Percentiles rank a stretch among this genome's conserved stretches.
phyloP scores from a whole-genome alignment of 106 monocot genomes.

The Dioscorea alata region DNA sequence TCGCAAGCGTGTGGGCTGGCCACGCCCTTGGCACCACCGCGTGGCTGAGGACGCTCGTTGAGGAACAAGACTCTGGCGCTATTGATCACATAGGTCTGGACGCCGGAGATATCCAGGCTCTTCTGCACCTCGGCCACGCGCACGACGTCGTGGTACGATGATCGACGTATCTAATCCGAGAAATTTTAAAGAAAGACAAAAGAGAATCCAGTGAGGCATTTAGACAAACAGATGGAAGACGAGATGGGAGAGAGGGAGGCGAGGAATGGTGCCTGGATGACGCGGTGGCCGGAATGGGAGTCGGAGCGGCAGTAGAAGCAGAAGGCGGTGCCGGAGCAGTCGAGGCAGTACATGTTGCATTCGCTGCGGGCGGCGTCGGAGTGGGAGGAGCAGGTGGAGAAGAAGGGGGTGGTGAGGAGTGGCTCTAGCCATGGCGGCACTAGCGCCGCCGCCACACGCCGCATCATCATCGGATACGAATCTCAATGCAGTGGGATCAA shows the following conservation, averaged over 20 bases:
- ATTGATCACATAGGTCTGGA: slow-evolving; percentile 97
- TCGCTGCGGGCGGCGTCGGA: slow-evolving; percentile 18
- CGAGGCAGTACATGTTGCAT: slow-evolving; percentile 55
- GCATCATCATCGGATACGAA: slow-evolving; percentile 15
- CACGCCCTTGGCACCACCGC: slow-evolving; percentile 15
- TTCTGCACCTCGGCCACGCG: slow-evolving; percentile 65
- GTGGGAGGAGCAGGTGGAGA: slow-evolving; percentile 5
- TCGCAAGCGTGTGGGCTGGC: slow-evolving; percentile 57
- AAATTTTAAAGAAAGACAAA: background rate
- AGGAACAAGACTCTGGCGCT: slow-evolving; percentile 81
- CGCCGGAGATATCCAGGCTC: slow-evolving; percentile 57
- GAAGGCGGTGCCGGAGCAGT: slow-evolving; percentile 39
- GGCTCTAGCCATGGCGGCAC: slow-evolving; percentile 21
- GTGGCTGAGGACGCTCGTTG: slow-evolving; percentile 83
- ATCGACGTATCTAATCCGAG: slow-evolving; percentile 57
- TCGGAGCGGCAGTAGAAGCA: slow-evolving; percentile 64
- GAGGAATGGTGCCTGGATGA: slow-evolving; percentile 47
- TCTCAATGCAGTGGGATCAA: background rate
- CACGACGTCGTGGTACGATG: slow-evolving; percentile 91
- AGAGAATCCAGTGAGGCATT: too few species aligned
- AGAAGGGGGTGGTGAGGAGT: slow-evolving; percentile 6
- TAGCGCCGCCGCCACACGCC: slow-evolving; percentile 19
- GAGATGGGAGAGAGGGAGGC: background rate
- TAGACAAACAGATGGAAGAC: background rate
- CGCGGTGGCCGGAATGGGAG: slow-evolving; percentile 51